Evolutionary conservation across 106 monocot genomes (phyloP).

Genomic region (Dendrobium nobile): DNA sequence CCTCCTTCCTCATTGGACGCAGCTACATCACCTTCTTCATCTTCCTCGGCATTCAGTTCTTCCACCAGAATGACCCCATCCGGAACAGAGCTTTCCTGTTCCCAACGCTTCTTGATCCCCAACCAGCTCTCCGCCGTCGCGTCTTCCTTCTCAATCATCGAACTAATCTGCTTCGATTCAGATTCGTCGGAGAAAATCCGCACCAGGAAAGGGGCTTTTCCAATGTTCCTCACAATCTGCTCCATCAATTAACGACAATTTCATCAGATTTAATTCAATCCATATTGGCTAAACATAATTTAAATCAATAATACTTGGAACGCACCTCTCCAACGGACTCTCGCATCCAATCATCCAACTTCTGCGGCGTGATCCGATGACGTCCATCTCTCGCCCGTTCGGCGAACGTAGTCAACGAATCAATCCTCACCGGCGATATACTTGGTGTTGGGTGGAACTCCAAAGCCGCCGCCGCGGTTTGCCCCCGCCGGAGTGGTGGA

Average conservation of each 20-base stretch:
- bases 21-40: neutral
- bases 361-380: conserved; percentile 25
- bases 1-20: neutral
- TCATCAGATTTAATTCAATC: neutral
- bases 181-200: conserved; percentile 35
- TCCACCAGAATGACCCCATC: conserved; percentile 79
- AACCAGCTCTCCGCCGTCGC: conserved; percentile 53
- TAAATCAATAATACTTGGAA: neutral
- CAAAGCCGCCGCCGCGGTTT: neutral
- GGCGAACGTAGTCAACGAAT: neutral
- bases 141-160: conserved; percentile 41
- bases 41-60: conserved; percentile 1
- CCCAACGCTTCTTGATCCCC: conserved; percentile 40
- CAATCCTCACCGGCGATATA: neutral
- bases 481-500: neutral
- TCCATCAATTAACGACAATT: neutral
- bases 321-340: conserved; percentile 53
- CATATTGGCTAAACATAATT: neutral
- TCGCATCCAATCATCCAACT: conserved; percentile 58
- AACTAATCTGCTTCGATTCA: neutral
- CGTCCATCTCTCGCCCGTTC: neutral
- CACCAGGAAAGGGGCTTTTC: conserved; percentile 57
- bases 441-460: neutral
- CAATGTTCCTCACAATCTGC: conserved; percentile 68
- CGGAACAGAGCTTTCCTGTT: conserved; percentile 10